phyloP scores from a whole-genome alignment of 2,329 filamentous ascomycete genomes.

The Colletotrichum gloeosporioides region DNA sequence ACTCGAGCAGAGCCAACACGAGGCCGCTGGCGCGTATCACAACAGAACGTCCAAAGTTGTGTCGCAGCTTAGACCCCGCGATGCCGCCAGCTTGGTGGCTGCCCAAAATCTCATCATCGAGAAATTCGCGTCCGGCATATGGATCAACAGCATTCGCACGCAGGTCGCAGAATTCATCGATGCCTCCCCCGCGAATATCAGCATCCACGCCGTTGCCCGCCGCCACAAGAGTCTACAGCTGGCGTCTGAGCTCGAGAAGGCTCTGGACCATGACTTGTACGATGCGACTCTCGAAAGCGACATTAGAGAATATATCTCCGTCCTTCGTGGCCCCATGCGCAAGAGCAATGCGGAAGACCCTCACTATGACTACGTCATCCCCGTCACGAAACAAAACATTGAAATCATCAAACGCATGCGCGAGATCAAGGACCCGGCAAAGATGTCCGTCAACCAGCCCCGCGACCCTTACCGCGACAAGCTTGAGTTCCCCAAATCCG shows the following conservation, averaged over 20 bases:
- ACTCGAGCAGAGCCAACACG: conserved; percentile 59
- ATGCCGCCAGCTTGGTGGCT: conserved; percentile 9
- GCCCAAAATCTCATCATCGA: conserved; percentile 31
- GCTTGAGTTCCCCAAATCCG: conserved; percentile 79
- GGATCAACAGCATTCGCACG: conserved; percentile 47
- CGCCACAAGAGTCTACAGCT: conserved; percentile 63
- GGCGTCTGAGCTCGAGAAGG: conserved; percentile 59
- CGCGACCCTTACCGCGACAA: conserved; percentile 60
- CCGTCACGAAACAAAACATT: conserved; percentile 36
- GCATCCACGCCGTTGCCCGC: conserved; percentile 47
- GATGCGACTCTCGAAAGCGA: conserved; percentile 32
- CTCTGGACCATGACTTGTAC: conserved; percentile 55
- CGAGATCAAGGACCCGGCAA: conserved; percentile 54
- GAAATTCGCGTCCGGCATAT: conserved; percentile 60
- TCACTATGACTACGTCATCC: conserved; percentile 39
- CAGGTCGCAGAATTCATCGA: conserved; percentile 13
- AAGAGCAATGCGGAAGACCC: conserved; percentile 22
- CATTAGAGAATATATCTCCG: conserved; percentile 54
- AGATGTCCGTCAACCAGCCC: conserved; percentile 54
- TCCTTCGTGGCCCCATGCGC: conserved; percentile 48
- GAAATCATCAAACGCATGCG: conserved; percentile 48
- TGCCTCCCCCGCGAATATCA: conserved; percentile 24
- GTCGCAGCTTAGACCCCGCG: conserved; percentile 27
- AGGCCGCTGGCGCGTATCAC: conserved; percentile 54
- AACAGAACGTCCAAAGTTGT: conserved; percentile 28